Evolutionary conservation across 371 early-diverging fungal species (phyloP).

Genomic region (Thermomucor indicae-seudaticae): DNA sequence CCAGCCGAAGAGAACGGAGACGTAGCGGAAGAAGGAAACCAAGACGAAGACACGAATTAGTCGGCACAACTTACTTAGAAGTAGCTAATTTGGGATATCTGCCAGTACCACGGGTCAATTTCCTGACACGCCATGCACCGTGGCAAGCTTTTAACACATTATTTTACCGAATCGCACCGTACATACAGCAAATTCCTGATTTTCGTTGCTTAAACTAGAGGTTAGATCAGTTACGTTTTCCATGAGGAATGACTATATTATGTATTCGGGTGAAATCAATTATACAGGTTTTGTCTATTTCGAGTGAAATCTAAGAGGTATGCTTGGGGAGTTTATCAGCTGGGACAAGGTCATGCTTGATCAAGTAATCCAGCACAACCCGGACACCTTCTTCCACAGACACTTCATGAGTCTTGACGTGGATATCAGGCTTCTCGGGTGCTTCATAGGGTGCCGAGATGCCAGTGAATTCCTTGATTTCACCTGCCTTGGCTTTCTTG

Average conservation of each 20-base stretch:
- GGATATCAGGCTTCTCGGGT: constrained; percentile 80
- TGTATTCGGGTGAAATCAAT: too few species aligned
- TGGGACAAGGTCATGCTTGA: constrained; percentile 22
- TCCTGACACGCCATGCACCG: too few species aligned
- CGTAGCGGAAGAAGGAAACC: background rate
- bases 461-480: constrained; percentile 93
- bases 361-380: constrained; percentile 33
- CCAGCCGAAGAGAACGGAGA: constrained; percentile 21
- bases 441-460: constrained; percentile 92
- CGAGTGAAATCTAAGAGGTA: background rate
- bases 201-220: too few species aligned
- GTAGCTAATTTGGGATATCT: too few species aligned
- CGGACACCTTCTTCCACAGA: constrained; percentile 70
- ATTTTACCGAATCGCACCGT: too few species aligned
- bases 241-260: background rate
- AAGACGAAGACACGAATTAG: background rate
- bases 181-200: too few species aligned
- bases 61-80: too few species aligned
- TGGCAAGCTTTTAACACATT: too few species aligned
- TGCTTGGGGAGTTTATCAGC: constrained; percentile 16
- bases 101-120: too few species aligned
- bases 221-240: too few species aligned
- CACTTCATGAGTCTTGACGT: constrained; percentile 71
- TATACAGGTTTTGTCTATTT: too few species aligned
- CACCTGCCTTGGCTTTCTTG: constrained; percentile 91